Evolutionary conservation across 768 basidiomycete genomes (phyloP), one percentile per base, ranked within the genome.

Genomic region (Terana coerulea): DNA sequence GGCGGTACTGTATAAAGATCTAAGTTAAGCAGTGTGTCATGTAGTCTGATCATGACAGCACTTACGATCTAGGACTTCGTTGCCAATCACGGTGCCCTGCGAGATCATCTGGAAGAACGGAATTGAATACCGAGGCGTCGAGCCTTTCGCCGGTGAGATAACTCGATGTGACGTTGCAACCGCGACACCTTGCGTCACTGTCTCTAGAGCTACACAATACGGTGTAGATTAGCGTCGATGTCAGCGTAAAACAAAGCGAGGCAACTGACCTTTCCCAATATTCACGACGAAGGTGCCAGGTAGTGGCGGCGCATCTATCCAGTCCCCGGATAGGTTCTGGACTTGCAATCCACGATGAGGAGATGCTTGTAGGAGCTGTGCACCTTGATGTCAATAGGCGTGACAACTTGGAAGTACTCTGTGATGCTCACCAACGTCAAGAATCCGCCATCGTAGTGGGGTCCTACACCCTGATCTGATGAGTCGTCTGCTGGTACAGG

Each of bases 31-130:
- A n/a, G n/a, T n/a, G n/a, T 7, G 2, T 19, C 24, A 11, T 50
- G 43, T 28, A 42, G 21, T 40, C 25, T 14, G 11, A 33, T 36
- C 25, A 45, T 24, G 45, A 33, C 9, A 34, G 17, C 5, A 57
- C 65, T 30, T 75, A 78, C 75, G 67, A 4, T 71, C 64, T n/a
- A 78, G 67, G 5, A 69, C 75, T 3, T 73, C 49, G 36, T 80
- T 72, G 19, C 65, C 68, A n/a, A 91, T 69, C 40, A 71, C 69
- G 3, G 81, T 72, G 26, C 75, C 69, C 33, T 86, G 69, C 8
- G 80, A 70, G 47, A 91, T 90, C 55, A 82, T 88, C 59, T 91
- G 89, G 78, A 92, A 92, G 70, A 90, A 90, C 0, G 90, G 89
- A 0, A 92, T 79, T 0, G 88, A 91, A 66, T 90, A 91, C 8